A percentile compares a stretch with the other conserved stretches of the same genome.
Conservation (phyloP, 73 alveolate genomes). For the Tetrahymena borealis region DNA sequence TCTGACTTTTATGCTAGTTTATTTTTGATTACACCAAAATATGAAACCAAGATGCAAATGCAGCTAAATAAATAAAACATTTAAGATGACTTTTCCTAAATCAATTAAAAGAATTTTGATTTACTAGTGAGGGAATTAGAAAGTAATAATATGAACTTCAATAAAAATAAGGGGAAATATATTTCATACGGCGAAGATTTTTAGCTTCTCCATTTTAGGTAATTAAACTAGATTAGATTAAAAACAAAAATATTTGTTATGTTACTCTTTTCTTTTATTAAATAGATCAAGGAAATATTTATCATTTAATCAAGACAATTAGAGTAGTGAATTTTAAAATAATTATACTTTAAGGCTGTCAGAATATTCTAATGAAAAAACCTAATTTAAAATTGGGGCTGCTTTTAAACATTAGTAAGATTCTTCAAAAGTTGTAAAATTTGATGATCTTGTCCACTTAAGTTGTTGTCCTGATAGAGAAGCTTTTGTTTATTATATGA, state of each 20-base stretch:
- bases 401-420: not conserved
- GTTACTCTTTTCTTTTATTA: not conserved
- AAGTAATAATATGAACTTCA: not conserved
- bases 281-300: not conserved
- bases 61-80: not conserved
- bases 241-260: not conserved
- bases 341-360: not conserved
- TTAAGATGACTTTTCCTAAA: not conserved
- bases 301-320: not conserved
- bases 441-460: not conserved
- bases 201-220: not conserved
- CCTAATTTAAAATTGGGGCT: not conserved
- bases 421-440: not conserved
- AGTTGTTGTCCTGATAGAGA: not conserved
- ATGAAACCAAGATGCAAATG: not conserved
- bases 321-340: not conserved
- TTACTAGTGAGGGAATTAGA: not conserved
- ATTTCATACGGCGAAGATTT: not conserved
- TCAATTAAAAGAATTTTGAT: not conserved
- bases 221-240: not conserved
- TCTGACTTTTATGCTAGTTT: not conserved
- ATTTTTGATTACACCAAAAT: not conserved
- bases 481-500: not conserved
- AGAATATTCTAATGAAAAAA: not conserved
- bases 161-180: not conserved